Base-by-base conservation (phyloP, 2,329 filamentous ascomycete species). In the Pestalotiopsis sp. region DNA sequence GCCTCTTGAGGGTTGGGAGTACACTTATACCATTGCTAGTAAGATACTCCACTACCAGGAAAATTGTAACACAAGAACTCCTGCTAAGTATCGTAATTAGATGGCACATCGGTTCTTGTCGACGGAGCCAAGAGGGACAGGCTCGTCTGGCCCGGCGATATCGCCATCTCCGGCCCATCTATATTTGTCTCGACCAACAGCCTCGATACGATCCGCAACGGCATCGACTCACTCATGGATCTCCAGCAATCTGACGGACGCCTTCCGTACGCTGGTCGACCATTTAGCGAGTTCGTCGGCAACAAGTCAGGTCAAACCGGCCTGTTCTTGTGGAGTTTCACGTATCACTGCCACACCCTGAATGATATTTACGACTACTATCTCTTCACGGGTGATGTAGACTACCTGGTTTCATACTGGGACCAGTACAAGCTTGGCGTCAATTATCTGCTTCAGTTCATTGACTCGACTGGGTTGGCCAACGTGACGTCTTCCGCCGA, bases 351-450 rank as follows among this genome's bases (percentile, higher is more conserved):
- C 39, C 65, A 67, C 17, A 62, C 65, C 11, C 27, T 67, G 58
- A 67, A 67, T 41, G 65, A 62, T 4, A 27, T 67, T 6, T 67
- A 62, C 39, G 65, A 67, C 41, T 67, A 67, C 39, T 67, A 62
- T 38, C 55, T 61, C 11, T 62, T 67, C 39, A 67, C 65, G 23
- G 39, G 57, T 17, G 65, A 62, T 27, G 12, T 62, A 27, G 55
- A 62, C 12, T 67, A 52, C 27, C 17, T 67, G 13, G 63, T 25
- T 14, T 62, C 65, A 20, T 59, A 63, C 20, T 67, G 65, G 55
- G 41, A 63, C 57, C 57, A 62, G n/a, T 63, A 62, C n/a, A 67
- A 45, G 23, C 25, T 63, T 2, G 65, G 57, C 3, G 58, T 67
- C 13, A 55, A 67, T 12, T 67, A 62, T n/a, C 20, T 58, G 31